phyloP scores from a whole-genome alignment of 108 stramenopile species.

The Parmales sp. region DNA sequence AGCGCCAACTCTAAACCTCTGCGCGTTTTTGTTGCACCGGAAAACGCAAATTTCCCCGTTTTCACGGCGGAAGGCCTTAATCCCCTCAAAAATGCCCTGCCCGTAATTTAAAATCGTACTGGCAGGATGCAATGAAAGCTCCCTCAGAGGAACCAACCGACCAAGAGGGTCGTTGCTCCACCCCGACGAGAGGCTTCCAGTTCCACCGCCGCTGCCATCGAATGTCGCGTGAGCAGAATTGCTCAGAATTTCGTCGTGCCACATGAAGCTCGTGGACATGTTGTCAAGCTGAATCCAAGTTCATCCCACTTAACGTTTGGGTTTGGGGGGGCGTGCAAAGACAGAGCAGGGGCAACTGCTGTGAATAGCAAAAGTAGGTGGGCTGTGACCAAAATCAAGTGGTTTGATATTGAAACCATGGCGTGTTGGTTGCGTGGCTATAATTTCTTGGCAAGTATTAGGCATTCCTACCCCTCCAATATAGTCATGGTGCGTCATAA shows the following conservation, averaged over 20 bases:
- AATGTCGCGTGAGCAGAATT: not conserved
- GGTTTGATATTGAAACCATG: too few relatives aligned
- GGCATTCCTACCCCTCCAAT: too few relatives aligned
- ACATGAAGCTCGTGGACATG: not conserved
- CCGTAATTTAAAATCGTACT: constrained; percentile 39
- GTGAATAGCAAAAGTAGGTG: too few relatives aligned
- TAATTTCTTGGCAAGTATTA: too few relatives aligned
- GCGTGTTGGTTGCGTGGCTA: too few relatives aligned
- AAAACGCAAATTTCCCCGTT: constrained; percentile 28
- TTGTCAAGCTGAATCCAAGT: not conserved
- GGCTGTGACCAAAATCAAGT: too few relatives aligned
- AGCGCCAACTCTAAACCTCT: not conserved
- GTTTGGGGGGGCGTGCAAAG: too few relatives aligned
- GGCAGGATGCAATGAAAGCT: constrained; percentile 16
- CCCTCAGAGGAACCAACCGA: not conserved
- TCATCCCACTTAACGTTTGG: too few relatives aligned
- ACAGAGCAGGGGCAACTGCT: too few relatives aligned
- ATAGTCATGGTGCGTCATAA: too few relatives aligned
- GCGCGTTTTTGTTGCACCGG: constrained; percentile 30
- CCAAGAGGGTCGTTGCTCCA: not conserved
- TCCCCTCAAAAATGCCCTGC: constrained; percentile 35
- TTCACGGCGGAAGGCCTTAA: constrained; percentile 33
- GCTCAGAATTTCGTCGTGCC: not conserved
- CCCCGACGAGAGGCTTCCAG: not conserved
- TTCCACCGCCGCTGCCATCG: constrained; percentile 2